Percentiles rank a stretch among this genome's conserved stretches.
phyloP scores from a whole-genome alignment of 2,329 filamentous ascomycete genomes.

The Colletotrichum simmondsii region DNA sequence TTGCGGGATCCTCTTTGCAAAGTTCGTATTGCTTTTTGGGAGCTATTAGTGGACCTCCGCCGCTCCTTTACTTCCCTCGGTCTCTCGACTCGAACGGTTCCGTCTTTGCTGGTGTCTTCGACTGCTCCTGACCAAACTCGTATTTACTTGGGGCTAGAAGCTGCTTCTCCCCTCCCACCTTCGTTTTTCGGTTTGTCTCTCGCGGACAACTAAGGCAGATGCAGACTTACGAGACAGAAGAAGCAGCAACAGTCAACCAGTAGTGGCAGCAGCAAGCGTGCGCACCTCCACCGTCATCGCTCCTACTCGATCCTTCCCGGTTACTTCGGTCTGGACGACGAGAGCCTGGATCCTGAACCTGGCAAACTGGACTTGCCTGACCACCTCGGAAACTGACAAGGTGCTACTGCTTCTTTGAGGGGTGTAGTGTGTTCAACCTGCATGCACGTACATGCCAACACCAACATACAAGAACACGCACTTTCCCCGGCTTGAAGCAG shows the following conservation, averaged over 20 bases:
- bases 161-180: background rate
- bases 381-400: slow-evolving; percentile 12
- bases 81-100: slow-evolving; percentile 12
- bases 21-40: slow-evolving; percentile 14
- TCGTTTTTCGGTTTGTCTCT: background rate
- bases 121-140: slow-evolving; percentile 23
- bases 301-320: background rate
- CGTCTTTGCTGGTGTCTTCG: background rate
- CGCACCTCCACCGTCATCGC: slow-evolving; percentile 27
- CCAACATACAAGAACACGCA: slow-evolving; percentile 19
- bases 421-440: slow-evolving; percentile 16
- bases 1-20: background rate
- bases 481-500: background rate
- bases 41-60: slow-evolving; percentile 28
- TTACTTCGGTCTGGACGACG: background rate
- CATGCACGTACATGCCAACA: slow-evolving; percentile 7
- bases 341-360: background rate
- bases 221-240: background rate
- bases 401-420: slow-evolving; percentile 13
- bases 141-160: slow-evolving; percentile 20
- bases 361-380: background rate
- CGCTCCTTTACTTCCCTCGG: background rate
- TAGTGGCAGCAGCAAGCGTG: slow-evolving; percentile 4
- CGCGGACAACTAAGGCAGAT: background rate
- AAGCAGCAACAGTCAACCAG: background rate